These are phyloP conservation scores for Epithele typhae DNA, from an alignment of 768 basidiomycete species.

Conservation along the genomic window DNA sequence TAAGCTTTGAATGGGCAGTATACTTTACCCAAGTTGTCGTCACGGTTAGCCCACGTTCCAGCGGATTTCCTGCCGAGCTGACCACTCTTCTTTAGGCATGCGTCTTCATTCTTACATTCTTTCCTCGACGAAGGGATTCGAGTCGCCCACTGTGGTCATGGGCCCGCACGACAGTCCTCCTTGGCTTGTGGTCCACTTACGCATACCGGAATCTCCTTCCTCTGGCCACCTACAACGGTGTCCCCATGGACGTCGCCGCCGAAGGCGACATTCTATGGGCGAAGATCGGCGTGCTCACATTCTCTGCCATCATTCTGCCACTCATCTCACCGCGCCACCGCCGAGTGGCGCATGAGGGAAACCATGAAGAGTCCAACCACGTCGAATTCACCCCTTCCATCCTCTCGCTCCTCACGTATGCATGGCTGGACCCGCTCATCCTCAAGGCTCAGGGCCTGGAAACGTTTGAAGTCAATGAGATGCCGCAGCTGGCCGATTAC, in stretches of 20 bases:
- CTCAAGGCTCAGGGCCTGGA: conserved; percentile 18
- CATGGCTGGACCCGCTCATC: conserved; percentile 34
- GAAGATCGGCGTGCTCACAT: conserved; percentile 28
- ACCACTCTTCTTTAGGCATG: not conserved
- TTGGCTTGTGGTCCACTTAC: conserved; percentile 34
- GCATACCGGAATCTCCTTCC: conserved; percentile 36
- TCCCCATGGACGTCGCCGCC: conserved; percentile 29
- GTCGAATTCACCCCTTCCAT: conserved; percentile 38
- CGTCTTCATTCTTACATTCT: no score
- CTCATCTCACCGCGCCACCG: conserved; percentile 32
- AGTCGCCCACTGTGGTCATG: conserved; percentile 8
- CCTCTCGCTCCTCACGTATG: conserved; percentile 32
- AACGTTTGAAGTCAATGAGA: conserved; percentile 22
- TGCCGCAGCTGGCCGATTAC: conserved; percentile 28
- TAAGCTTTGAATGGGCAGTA: not conserved
- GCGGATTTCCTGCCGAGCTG: not conserved
- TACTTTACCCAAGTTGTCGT: not conserved
- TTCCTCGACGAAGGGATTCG: not conserved
- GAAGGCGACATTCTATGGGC: conserved; percentile 34
- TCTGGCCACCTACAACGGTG: conserved; percentile 29
- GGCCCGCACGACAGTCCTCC: conserved; percentile 28
- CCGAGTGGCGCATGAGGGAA: not conserved
- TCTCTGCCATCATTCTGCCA: conserved; percentile 33
- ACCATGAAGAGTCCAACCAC: conserved; percentile 24
- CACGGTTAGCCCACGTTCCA: not conserved